A percentile compares a stretch with the other conserved stretches of the same genome.
Evolutionary conservation across 257 asterid genomes (phyloP).

Genomic region (Datura wrightii): DNA sequence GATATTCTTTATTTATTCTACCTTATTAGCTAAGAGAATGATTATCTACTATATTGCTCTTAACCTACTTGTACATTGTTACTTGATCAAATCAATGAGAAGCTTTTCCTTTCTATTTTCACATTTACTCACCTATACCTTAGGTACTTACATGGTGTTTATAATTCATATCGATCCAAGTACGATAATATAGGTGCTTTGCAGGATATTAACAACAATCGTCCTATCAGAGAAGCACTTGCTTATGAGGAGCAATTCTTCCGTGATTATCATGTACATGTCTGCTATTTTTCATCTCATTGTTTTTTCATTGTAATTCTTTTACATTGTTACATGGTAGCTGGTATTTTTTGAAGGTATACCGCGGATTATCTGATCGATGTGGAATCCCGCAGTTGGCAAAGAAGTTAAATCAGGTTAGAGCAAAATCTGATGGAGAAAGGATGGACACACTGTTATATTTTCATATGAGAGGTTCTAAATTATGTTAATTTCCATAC

Average conservation of each 20-base stretch:
- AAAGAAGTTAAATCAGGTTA: constrained; percentile 96
- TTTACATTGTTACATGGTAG: background rate
- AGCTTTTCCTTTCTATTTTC: background rate
- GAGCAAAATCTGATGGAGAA: constrained; percentile 15
- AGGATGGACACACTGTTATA: background rate
- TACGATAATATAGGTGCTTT: background rate
- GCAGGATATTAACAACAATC: constrained; percentile 80
- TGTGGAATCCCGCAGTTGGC: constrained; percentile 96
- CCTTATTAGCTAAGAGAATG: background rate
- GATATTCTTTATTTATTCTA: background rate
- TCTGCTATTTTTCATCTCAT: background rate
- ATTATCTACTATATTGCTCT: background rate
- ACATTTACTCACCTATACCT: background rate
- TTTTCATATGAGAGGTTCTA: background rate
- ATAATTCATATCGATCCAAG: background rate
- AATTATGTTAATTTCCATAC: background rate
- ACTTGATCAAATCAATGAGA: background rate
- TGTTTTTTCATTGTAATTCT: background rate
- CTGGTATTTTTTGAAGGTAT: constrained; percentile 58
- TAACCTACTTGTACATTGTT: background rate
- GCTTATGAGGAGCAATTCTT: constrained; percentile 90
- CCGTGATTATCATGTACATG: constrained; percentile 69
- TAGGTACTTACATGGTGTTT: background rate
- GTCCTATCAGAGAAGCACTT: constrained; percentile 85
- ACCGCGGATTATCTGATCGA: constrained; percentile 82